Evolutionary conservation across 768 basidiomycete species (phyloP), one percentile per base, ranked within the genome.

Genomic region (Auricularia heimuer): DNA sequence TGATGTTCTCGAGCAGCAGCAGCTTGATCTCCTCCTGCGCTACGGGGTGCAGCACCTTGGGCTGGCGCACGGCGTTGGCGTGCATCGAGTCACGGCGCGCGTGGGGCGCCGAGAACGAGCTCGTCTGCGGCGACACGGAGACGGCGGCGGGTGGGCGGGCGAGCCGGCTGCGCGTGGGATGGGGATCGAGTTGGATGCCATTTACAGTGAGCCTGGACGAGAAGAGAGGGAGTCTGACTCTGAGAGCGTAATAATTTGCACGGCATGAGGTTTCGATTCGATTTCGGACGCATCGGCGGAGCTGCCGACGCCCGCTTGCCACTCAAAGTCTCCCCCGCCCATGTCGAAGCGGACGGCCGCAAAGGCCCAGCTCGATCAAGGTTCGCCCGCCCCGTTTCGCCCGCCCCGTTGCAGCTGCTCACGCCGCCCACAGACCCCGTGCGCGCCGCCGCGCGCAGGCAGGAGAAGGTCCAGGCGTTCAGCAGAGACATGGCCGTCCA

Each of bases 1-100:
- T 93, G 81, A 98, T 94, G 71, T 98, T 98, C 78, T 99, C 97
- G 66, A 99, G 82, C 61, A 99, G 78, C 63, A 99, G 82, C 61
- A 98, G 82, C 67, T 82, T 83, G 54, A 96, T 80, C 68, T 86
- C 85, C 66, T 88, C 90, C 70, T 91, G 93, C 65, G 92, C 90
- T 35, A 86, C 78, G 12, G 92, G 90, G 68, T 92, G 92, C 35
- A 94, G 84, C 63, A 89, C 84, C 70, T 84, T 89, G 21, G 87
- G 83, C 65, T 79, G 82, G 56, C 84, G 79, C 66, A 85, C 73
- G 54, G 67, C 70, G 24, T 77, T 8, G n/a, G 56, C 54, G 39
- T 62, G n/a, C 8, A 44, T 75, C 64, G 76, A 68, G 63, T 73
- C 66, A 39, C 72, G 73, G 60, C 66, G 47, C 24, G 24, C 56